Evolutionary conservation across 306 rosid species (phyloP).

Genomic region (Cucurbita maxima): DNA sequence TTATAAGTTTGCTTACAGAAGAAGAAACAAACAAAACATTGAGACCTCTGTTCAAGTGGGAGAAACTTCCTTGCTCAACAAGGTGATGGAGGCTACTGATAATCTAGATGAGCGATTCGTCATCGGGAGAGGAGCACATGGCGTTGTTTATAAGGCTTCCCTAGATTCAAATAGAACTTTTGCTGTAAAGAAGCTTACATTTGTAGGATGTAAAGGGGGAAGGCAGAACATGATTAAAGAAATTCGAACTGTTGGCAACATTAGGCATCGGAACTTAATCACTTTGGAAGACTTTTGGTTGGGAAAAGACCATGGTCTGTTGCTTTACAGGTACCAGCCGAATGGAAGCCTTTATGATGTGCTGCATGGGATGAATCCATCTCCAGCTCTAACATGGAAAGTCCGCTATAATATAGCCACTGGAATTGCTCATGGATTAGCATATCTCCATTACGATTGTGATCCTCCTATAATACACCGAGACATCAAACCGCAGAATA

Average conservation of each 20-base stretch:
- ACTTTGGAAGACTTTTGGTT: conserved; percentile 55
- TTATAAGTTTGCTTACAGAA: conserved; percentile 9
- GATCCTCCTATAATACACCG: conserved; percentile 70
- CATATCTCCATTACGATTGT: conserved; percentile 70
- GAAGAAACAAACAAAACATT: conserved; percentile 20
- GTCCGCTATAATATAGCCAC: conserved; percentile 50
- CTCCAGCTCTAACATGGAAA: conserved; percentile 37
- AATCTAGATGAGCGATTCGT: conserved; percentile 41
- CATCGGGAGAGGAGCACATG: conserved; percentile 86
- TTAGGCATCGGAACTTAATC: conserved; percentile 65
- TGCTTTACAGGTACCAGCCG: conserved; percentile 45
- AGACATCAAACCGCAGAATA: conserved; percentile 71
- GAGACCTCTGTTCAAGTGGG: conserved; percentile 21
- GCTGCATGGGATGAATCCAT: conserved; percentile 41
- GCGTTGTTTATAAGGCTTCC: conserved; percentile 60
- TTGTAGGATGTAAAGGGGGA: conserved; percentile 24
- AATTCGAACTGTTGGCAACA: conserved; percentile 43
- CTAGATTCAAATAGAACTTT: conserved; percentile 25
- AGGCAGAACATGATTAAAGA: conserved; percentile 50
- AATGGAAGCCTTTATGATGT: conserved; percentile 28
- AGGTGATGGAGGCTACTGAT: conserved; percentile 46
- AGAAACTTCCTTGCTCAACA: conserved; percentile 18
- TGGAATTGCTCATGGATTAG: conserved; percentile 64
- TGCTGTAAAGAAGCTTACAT: conserved; percentile 62
- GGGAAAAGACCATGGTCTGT: conserved; percentile 39